Conservation (phyloP, 2,329 filamentous ascomycete genomes). For the Xylaria sp. region DNA sequence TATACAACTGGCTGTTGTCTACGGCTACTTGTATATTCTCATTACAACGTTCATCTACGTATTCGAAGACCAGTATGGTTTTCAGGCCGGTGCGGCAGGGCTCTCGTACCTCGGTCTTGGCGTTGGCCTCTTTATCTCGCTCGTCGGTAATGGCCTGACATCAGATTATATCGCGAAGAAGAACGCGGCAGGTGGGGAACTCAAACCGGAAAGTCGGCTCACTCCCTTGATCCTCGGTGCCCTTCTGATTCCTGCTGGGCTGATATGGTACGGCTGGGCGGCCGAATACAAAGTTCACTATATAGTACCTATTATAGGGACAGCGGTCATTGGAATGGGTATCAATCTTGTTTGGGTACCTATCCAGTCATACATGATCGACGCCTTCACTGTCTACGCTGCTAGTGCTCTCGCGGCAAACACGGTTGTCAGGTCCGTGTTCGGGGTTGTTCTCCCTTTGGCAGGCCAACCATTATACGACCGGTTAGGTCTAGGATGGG, state of each 20-base stretch:
- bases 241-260: constrained; percentile 37
- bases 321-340: constrained; percentile 50
- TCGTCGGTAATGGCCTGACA: constrained; percentile 39
- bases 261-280: constrained; percentile 46
- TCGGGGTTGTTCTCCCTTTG: constrained; percentile 61
- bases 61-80: constrained; percentile 57
- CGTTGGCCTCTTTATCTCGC: constrained; percentile 49
- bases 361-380: constrained; percentile 64
- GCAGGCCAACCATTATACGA: constrained; percentile 45
- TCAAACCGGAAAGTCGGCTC: constrained; percentile 40
- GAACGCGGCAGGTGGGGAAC: constrained; percentile 42
- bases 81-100: constrained; percentile 55
- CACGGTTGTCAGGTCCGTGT: constrained; percentile 56
- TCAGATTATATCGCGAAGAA: constrained; percentile 52
- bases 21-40: constrained; percentile 51
- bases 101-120: constrained; percentile 64
- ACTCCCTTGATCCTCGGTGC: constrained; percentile 26
- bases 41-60: constrained; percentile 56
- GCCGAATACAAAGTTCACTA: constrained; percentile 48
- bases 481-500: constrained; percentile 42
- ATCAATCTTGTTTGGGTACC: constrained; percentile 52
- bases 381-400: constrained; percentile 51
- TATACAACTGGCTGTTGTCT: constrained; percentile 59
- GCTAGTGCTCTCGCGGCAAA: constrained; percentile 59
- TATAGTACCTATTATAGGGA: constrained; percentile 59